These are phyloP conservation scores for Kodamaea suecica DNA, from an alignment of 1,139 yeast species.

Conservation along the genomic window DNA sequence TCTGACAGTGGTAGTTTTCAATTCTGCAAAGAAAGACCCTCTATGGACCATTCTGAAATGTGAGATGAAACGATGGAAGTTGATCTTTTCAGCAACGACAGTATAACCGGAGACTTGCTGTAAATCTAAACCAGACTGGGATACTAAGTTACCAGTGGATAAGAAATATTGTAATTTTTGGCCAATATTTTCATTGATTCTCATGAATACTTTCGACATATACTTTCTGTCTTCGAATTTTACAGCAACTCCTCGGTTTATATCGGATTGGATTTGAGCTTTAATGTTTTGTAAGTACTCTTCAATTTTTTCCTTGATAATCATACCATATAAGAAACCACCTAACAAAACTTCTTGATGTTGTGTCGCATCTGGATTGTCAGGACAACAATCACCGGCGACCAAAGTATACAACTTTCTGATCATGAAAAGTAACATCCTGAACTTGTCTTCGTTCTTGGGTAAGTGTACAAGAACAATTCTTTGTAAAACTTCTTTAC, in stretches of 20 bases:
- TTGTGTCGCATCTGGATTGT: constrained; percentile 98
- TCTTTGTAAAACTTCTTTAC: constrained; percentile 74
- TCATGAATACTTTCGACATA: constrained; percentile 71
- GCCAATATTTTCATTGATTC: constrained; percentile 92
- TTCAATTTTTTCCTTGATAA: constrained; percentile 91
- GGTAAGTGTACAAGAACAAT: constrained; percentile 88
- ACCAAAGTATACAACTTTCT: constrained; percentile 92
- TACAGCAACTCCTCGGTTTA: constrained; percentile 77
- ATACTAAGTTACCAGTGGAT: constrained; percentile 94
- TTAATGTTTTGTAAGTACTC: constrained; percentile 78
- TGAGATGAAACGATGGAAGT: constrained; percentile 91
- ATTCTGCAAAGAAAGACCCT: constrained; percentile 98
- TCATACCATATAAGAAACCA: constrained; percentile 96
- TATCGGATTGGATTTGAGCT: constrained; percentile 74
- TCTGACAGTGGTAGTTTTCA: constrained; percentile 96
- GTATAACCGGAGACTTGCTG: constrained; percentile 99
- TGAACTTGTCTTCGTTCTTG: constrained; percentile 72
- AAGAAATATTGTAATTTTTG: constrained; percentile 89
- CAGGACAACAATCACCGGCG: constrained; percentile 96
- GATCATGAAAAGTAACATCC: constrained; percentile 87
- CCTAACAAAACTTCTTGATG: constrained; percentile 96
- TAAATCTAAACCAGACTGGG: constrained; percentile 94
- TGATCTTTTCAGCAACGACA: constrained; percentile 97
- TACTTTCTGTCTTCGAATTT: constrained; percentile 82
- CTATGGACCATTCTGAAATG: constrained; percentile 99